Conservation (phyloP, 495 filamentous ascomycete genomes). For the Aspergillus avenaceus region DNA sequence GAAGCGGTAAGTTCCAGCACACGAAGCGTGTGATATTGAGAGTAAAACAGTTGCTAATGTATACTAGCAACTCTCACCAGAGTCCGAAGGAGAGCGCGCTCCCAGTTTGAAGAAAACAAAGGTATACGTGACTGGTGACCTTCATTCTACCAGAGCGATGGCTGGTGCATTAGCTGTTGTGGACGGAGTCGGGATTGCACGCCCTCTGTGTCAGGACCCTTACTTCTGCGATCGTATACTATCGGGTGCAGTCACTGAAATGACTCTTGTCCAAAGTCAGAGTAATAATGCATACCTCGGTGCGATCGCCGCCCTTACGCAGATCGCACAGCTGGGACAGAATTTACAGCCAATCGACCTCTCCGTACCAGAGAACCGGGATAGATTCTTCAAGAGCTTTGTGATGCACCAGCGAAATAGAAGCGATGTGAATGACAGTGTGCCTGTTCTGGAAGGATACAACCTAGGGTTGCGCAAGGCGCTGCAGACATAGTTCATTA, state of each 20-base stretch:
- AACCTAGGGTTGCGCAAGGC: too few relatives aligned
- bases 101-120: slow-evolving; percentile 12
- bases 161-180: slow-evolving; percentile 52
- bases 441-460: too few relatives aligned
- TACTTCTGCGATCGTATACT: slow-evolving; percentile 28
- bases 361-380: too few relatives aligned
- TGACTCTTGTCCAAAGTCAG: background rate
- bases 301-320: background rate
- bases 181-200: slow-evolving; percentile 54
- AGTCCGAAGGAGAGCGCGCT: background rate
- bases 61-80: background rate
- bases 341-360: too few relatives aligned
- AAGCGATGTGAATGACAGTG: too few relatives aligned
- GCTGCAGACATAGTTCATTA: too few relatives aligned
- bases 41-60: too few relatives aligned
- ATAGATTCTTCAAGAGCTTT: too few relatives aligned
- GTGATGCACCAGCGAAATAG: too few relatives aligned
- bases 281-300: too few relatives aligned
- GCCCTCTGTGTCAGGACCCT: slow-evolving; percentile 50
- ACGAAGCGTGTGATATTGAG: too few relatives aligned
- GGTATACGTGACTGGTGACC: slow-evolving; percentile 59
- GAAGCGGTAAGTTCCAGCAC: slow-evolving; percentile 46
- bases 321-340: too few relatives aligned
- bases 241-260: background rate
- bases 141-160: slow-evolving; percentile 59